phyloP scores from a whole-genome alignment of 2,329 filamentous ascomycete species.

The Colletotrichum magnum region DNA sequence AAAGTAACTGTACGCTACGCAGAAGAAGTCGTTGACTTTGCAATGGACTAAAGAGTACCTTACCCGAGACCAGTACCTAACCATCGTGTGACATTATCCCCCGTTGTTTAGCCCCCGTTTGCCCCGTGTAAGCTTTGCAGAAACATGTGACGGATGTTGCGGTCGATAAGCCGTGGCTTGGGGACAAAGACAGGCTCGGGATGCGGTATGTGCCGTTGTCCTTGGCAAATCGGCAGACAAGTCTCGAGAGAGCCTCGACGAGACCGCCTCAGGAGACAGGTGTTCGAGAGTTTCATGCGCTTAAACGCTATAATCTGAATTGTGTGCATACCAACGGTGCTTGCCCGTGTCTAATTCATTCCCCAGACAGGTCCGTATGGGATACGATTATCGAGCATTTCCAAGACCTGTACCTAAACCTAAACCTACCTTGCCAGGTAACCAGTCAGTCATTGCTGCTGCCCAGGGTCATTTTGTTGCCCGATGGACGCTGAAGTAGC shows the following conservation, averaged over 20 bases:
- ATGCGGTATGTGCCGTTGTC: slow-evolving; percentile 25
- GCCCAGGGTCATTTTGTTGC: slow-evolving; percentile 35
- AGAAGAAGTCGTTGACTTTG: slow-evolving; percentile 36
- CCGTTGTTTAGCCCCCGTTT: slow-evolving; percentile 2
- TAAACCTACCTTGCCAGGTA: too few relatives aligned
- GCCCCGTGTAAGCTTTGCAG: not conserved
- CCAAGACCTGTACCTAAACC: not conserved
- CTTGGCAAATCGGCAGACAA: slow-evolving; percentile 18
- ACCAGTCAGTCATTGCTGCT: not conserved
- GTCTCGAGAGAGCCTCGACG: not conserved
- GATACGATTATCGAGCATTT: slow-evolving; percentile 33
- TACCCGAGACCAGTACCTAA: slow-evolving; percentile 14
- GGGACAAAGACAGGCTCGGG: slow-evolving; percentile 30
- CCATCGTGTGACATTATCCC: slow-evolving; percentile 23
- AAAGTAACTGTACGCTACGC: slow-evolving; percentile 37
- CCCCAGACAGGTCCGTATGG: slow-evolving; percentile 11
- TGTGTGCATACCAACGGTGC: slow-evolving; percentile 25
- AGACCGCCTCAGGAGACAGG: not conserved
- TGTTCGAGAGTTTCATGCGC: slow-evolving; percentile 1
- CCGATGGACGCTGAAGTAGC: slow-evolving; percentile 26
- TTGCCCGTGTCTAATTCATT: slow-evolving; percentile 6
- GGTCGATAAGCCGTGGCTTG: slow-evolving; percentile 14
- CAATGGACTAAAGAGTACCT: slow-evolving; percentile 35
- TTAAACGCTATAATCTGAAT: slow-evolving; percentile 5
- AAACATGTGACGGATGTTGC: slow-evolving; percentile 28